Conservation (phyloP, 257 asterid genomes). For the Linaria vulgaris region DNA sequence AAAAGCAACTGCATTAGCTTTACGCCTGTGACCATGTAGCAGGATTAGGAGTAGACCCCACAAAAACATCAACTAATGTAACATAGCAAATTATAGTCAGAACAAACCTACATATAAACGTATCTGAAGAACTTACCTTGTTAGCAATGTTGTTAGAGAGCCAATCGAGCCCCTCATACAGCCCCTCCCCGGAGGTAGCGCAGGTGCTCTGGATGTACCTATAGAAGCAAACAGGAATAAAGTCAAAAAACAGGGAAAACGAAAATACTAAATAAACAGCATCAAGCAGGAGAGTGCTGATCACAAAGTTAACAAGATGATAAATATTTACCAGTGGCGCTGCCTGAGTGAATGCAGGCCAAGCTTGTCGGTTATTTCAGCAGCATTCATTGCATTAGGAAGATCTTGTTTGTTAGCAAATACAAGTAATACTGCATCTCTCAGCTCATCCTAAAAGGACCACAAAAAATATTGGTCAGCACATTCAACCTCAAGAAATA, state of each 20-base stretch:
- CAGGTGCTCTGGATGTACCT: constrained; percentile 97
- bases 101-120: background rate
- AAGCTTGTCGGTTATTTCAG: constrained; percentile 89
- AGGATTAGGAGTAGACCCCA: background rate
- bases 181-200: constrained; percentile 94
- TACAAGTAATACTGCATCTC: constrained; percentile 84
- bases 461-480: constrained; percentile 14
- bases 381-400: constrained; percentile 93
- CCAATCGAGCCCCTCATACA: constrained; percentile 89
- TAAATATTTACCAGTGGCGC: constrained; percentile 71
- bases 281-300: background rate
- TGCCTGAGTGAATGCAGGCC: constrained; percentile 91
- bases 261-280: background rate
- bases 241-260: background rate
- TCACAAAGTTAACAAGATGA: background rate
- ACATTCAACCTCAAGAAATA: no score
- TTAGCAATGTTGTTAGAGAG: constrained; percentile 82
- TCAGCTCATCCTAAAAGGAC: constrained; percentile 63
- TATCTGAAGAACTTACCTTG: constrained; percentile 53
- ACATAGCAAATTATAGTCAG: background rate
- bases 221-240: constrained; percentile 17
- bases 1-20: constrained; percentile 34
- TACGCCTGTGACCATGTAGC: constrained; percentile 46
- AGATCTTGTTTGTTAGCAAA: constrained; percentile 95
- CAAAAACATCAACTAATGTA: background rate